Evolutionary conservation across 2,329 filamentous ascomycete genomes (phyloP).

Genomic region (Pyricularia sp.): DNA sequence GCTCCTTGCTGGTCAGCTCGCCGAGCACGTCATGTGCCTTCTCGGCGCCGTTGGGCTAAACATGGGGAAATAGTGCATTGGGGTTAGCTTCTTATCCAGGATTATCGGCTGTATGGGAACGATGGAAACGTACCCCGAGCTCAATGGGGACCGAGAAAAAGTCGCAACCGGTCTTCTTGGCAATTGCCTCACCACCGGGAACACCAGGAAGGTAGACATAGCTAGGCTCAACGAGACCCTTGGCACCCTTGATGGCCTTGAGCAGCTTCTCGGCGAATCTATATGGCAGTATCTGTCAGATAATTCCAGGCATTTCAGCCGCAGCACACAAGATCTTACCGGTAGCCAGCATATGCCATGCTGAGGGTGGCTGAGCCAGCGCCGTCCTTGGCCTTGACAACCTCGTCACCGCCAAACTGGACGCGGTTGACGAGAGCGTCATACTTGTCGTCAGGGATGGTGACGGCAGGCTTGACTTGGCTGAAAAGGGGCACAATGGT

Average conservation of each 20-base stretch:
- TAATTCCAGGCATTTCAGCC: neutral
- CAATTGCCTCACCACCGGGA: slow-evolving; percentile 75
- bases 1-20: slow-evolving; percentile 75
- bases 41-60: slow-evolving; percentile 71
- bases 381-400: slow-evolving; percentile 97
- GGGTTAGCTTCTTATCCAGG: neutral
- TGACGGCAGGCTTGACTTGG: slow-evolving; percentile 64
- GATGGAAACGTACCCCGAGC: slow-evolving; percentile 66
- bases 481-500: slow-evolving; percentile 98
- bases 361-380: slow-evolving; percentile 94
- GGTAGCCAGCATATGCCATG: slow-evolving; percentile 92
- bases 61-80: neutral
- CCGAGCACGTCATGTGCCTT: slow-evolving; percentile 75
- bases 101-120: neutral
- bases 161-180: slow-evolving; percentile 73
- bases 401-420: slow-evolving; percentile 98
- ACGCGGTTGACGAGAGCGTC: slow-evolving; percentile 82
- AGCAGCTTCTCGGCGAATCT: slow-evolving; percentile 94
- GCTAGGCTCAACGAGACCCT: slow-evolving; percentile 87
- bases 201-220: slow-evolving; percentile 93
- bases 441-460: slow-evolving; percentile 55
- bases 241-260: slow-evolving; percentile 79
- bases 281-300: neutral
- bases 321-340: neutral
- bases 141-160: slow-evolving; percentile 96